These are phyloP conservation scores for Pythium myriotylum DNA, from an alignment of 352 stramenopile species.

Conservation along the genomic window DNA sequence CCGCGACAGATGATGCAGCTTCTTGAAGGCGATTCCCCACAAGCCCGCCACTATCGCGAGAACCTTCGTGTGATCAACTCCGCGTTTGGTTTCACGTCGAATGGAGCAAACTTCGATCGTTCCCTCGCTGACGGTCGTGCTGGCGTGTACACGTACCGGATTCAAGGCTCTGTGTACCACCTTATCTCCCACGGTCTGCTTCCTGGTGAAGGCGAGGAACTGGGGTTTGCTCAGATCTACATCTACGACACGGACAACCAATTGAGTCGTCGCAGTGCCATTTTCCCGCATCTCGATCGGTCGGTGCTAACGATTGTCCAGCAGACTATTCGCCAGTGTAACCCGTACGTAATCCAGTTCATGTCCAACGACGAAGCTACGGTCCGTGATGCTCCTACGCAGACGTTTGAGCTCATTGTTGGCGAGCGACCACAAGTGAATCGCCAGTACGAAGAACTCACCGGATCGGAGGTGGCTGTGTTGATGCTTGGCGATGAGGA, in stretches of 20 bases:
- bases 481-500: constrained; percentile 11
- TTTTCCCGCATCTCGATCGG: constrained; percentile 11
- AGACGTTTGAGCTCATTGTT: constrained; percentile 18
- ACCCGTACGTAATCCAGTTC: constrained; percentile 18
- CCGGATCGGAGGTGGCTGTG: constrained; percentile 9
- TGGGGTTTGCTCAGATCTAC: constrained; percentile 21
- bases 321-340: not conserved
- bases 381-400: not conserved
- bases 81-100: constrained; percentile 19
- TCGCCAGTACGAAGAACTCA: constrained; percentile 6
- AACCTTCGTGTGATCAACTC: constrained; percentile 15
- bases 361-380: constrained; percentile 9
- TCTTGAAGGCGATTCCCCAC: not conserved
- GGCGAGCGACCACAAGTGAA: constrained; percentile 3
- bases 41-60: not conserved
- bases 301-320: constrained; percentile 11
- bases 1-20: constrained; percentile 3
- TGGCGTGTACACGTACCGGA: constrained; percentile 15
- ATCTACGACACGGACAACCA: constrained; percentile 17
- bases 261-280: constrained; percentile 2
- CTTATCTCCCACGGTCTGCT: constrained; percentile 7
- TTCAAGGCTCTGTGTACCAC: constrained; percentile 15
- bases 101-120: constrained; percentile 10
- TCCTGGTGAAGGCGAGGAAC: not conserved
- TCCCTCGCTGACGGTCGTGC: constrained; percentile 1